Conservation (phyloP, 352 stramenopile genomes). For the Phytophthora rubi region DNA sequence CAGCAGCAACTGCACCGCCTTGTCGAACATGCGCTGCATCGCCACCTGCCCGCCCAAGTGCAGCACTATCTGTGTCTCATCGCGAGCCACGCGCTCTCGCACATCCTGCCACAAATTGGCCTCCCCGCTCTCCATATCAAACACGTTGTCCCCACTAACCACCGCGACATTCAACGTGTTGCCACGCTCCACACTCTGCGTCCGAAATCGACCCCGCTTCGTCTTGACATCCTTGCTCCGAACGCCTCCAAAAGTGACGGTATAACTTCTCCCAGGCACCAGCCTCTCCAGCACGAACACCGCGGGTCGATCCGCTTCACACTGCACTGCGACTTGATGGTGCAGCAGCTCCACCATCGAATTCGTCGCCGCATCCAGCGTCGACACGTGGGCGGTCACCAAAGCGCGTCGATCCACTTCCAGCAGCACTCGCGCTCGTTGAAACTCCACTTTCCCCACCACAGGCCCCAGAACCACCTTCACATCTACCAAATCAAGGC, state of each 20-base stretch:
- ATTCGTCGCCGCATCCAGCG: constrained; percentile 47
- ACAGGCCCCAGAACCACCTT: constrained; percentile 71
- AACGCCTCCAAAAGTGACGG: constrained; percentile 66
- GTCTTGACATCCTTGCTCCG: constrained; percentile 39
- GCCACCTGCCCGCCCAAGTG: constrained; percentile 77
- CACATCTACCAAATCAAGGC: constrained; percentile 36
- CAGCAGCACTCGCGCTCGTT: constrained; percentile 63
- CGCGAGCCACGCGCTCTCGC: constrained; percentile 37
- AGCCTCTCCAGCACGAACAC: constrained; percentile 55
- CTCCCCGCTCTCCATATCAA: constrained; percentile 52
- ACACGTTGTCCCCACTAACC: constrained; percentile 63
- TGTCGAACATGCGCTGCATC: constrained; percentile 76
- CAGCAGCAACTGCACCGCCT: constrained; percentile 64
- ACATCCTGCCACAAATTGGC: constrained; percentile 58
- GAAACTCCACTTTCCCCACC: constrained; percentile 63
- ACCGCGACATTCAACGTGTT: constrained; percentile 37
- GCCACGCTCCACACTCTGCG: constrained; percentile 44
- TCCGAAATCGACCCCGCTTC: constrained; percentile 54
- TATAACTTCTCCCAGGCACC: constrained; percentile 61
- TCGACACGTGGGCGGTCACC: constrained; percentile 62
- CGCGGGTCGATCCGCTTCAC: constrained; percentile 38
- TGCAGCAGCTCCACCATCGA: constrained; percentile 50
- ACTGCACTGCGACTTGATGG: constrained; percentile 29
- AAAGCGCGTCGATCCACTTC: constrained; percentile 51
- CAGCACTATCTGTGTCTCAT: constrained; percentile 50